A percentile compares a stretch with the other conserved stretches of the same genome.
Evolutionary conservation across 192 early-diverging fungal species (phyloP).

Genomic region (Coemansia sp.): DNA sequence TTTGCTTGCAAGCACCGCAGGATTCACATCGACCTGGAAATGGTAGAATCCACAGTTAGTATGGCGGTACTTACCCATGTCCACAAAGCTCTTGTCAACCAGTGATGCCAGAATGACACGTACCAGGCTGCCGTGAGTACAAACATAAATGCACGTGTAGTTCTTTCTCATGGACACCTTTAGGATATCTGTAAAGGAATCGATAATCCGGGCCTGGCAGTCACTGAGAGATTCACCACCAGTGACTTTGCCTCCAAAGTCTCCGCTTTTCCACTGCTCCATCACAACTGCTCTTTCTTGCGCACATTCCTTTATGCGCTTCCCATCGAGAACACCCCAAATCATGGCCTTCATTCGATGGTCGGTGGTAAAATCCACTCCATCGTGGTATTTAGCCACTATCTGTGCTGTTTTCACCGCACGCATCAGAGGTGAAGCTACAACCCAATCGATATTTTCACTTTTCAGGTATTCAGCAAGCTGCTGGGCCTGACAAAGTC

Average conservation of each 20-base stretch:
- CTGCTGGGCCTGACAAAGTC: constrained; percentile 24
- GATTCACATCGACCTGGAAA: constrained; percentile 9
- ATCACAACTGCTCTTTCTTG: constrained; percentile 11
- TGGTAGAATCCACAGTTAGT: constrained; percentile 48
- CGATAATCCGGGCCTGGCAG: constrained; percentile 19
- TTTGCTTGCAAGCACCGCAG: neutral
- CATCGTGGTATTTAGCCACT: constrained; percentile 23
- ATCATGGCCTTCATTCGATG: constrained; percentile 41
- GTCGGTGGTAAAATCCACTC: constrained; percentile 20
- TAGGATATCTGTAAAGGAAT: constrained; percentile 26
- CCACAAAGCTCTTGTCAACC: constrained; percentile 32
- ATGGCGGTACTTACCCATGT: constrained; percentile 32
- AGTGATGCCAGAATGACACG: constrained; percentile 36
- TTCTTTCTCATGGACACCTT: constrained; percentile 4
- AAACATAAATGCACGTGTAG: constrained; percentile 23
- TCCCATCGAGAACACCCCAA: constrained; percentile 43
- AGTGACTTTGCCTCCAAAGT: constrained; percentile 32
- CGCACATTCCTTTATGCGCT: constrained; percentile 10
- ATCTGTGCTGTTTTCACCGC: constrained; percentile 35
- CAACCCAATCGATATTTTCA: constrained; percentile 37
- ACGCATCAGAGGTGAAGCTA: constrained; percentile 33
- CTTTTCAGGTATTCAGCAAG: constrained; percentile 27
- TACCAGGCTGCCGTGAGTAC: constrained; percentile 45
- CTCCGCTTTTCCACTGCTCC: constrained; percentile 22
- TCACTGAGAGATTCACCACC: constrained; percentile 46